Evolutionary conservation across 129 eudicot genomes (phyloP).

Genomic region (Arctium minus): DNA sequence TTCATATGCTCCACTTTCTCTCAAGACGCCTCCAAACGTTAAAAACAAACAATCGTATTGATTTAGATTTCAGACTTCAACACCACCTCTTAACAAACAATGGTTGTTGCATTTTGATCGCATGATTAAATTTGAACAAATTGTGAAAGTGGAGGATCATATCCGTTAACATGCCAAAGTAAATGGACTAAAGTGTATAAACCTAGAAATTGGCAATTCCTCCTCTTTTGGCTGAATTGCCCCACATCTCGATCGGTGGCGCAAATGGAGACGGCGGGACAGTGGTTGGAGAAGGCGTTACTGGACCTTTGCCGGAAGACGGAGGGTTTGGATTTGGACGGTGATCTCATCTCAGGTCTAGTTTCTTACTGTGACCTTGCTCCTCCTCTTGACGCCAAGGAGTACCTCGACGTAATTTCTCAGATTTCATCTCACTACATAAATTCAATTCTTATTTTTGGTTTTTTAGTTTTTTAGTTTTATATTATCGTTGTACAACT

Average conservation of each 20-base stretch:
- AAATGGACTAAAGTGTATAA: background rate
- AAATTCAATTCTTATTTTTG: background rate
- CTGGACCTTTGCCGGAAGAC: slow-evolving; percentile 61
- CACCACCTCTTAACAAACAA: too few relatives aligned
- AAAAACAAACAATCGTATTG: too few relatives aligned
- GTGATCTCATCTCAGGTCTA: slow-evolving; percentile 83
- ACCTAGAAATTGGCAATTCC: background rate
- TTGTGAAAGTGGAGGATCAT: background rate
- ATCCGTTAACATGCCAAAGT: background rate
- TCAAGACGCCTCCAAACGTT: too few relatives aligned
- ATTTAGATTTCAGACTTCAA: too few relatives aligned
- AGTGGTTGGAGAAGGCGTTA: slow-evolving; percentile 85
- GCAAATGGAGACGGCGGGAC: slow-evolving; percentile 66
- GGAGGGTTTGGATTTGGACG: slow-evolving; percentile 74
- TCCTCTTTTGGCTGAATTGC: background rate
- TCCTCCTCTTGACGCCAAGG: slow-evolving; percentile 92
- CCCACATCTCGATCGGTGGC: background rate
- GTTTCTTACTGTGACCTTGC: slow-evolving; percentile 96
- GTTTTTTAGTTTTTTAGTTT: background rate
- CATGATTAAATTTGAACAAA: background rate
- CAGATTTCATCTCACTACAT: slow-evolving; percentile 1
- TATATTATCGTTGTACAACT: background rate
- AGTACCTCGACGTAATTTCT: slow-evolving; percentile 75
- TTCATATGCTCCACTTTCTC: too few relatives aligned
- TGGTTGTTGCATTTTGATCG: background rate